A percentile compares a stretch with the other conserved stretches of the same genome.
Conservation (phyloP, 345 rosid species). For the Linum trigynum region DNA sequence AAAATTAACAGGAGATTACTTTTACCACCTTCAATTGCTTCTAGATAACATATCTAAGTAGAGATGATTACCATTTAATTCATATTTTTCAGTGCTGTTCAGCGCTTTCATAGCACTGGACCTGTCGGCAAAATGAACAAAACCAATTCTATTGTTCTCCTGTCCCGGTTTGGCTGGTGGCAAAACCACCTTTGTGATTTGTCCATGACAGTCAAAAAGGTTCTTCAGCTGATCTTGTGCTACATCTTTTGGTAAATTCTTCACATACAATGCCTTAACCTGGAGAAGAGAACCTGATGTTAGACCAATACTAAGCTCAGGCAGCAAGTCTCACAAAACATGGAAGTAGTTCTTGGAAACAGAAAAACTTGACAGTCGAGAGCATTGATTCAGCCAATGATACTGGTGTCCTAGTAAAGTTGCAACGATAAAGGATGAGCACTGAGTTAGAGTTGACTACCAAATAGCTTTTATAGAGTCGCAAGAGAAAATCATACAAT, state of each 20-base stretch:
- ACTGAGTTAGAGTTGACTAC: neutral
- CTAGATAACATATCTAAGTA: constrained; percentile 6
- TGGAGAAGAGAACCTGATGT: constrained; percentile 21
- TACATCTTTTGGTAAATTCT: constrained; percentile 73
- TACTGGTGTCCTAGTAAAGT: neutral
- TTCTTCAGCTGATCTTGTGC: constrained; percentile 62
- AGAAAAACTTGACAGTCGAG: neutral
- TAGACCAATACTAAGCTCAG: constrained; percentile 13
- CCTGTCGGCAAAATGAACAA: constrained; percentile 90
- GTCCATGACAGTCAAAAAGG: constrained; percentile 77
- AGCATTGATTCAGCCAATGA: neutral
- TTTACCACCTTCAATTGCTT: neutral
- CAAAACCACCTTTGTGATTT: constrained; percentile 63
- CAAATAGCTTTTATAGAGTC: neutral
- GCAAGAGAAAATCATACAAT: constrained; percentile 18
- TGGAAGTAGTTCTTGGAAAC: neutral
- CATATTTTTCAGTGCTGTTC: constrained; percentile 78
- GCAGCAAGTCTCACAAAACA: constrained; percentile 2
- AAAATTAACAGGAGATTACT: constrained; percentile 7
- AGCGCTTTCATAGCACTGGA: constrained; percentile 79
- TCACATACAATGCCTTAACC: constrained; percentile 89
- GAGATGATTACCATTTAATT: constrained; percentile 58
- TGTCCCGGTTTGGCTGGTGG: constrained; percentile 86
- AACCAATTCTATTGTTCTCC: constrained; percentile 79
- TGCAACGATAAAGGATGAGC: neutral